phyloP scores from a whole-genome alignment of 2,329 filamentous ascomycete species.

The Fusarium papillatum region DNA sequence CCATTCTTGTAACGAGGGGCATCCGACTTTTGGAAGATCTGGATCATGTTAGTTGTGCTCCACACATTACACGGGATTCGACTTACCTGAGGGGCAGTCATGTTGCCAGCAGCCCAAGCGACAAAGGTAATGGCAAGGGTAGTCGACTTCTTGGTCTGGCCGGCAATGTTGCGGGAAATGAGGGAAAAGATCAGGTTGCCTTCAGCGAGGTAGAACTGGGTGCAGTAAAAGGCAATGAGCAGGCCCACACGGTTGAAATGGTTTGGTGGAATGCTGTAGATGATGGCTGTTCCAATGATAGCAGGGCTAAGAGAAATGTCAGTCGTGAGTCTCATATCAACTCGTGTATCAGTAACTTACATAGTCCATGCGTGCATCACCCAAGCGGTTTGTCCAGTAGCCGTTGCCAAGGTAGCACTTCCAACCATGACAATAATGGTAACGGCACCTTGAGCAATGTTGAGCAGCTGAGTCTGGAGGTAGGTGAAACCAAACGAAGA shows the following conservation, averaged over 20 bases:
- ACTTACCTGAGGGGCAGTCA: background rate
- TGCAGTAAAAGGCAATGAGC: constrained; percentile 57
- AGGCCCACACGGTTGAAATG: constrained; percentile 51
- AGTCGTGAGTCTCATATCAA: background rate
- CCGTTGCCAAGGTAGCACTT: constrained; percentile 11
- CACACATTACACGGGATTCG: background rate
- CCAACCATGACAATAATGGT: constrained; percentile 51
- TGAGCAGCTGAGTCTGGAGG: constrained; percentile 20
- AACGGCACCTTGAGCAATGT: constrained; percentile 35
- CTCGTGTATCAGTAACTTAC: background rate
- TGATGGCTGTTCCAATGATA: constrained; percentile 56
- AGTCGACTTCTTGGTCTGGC: constrained; percentile 2
- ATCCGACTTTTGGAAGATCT: constrained; percentile 3
- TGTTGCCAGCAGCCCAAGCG: background rate
- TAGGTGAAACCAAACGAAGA: constrained; percentile 19
- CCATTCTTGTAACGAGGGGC: background rate
- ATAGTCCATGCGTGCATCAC: constrained; percentile 15
- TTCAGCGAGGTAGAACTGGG: constrained; percentile 40
- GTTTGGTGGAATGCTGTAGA: constrained; percentile 51
- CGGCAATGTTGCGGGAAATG: constrained; percentile 7
- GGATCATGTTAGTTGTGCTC: background rate
- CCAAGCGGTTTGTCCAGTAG: constrained; percentile 31
- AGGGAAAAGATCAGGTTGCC: background rate
- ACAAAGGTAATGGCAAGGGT: background rate
- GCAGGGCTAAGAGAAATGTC: constrained; percentile 27